These are phyloP conservation scores for Gossypium arboreum DNA, from an alignment of 345 rosid species.

Conservation along the genomic window DNA sequence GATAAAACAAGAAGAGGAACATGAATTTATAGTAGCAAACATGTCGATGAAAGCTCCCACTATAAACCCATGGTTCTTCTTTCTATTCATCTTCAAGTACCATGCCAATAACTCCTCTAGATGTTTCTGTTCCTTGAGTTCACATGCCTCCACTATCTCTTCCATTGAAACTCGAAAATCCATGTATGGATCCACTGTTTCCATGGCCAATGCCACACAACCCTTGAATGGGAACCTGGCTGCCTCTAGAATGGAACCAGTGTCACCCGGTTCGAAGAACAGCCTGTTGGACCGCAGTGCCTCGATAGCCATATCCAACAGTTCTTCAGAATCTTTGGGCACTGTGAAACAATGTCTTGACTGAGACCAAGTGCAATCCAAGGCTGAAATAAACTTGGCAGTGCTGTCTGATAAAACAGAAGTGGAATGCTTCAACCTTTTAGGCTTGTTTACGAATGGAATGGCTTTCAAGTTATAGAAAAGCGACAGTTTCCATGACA, in stretches of 20 bases:
- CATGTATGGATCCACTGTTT: slow-evolving; percentile 41
- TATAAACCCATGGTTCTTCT: slow-evolving; percentile 43
- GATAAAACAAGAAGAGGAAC: slow-evolving; percentile 2
- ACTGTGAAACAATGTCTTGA: slow-evolving; percentile 1
- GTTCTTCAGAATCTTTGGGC: neutral
- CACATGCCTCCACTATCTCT: slow-evolving; percentile 46
- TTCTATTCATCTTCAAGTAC: slow-evolving; percentile 45
- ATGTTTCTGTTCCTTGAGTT: slow-evolving; percentile 33
- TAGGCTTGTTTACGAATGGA: slow-evolving; percentile 5
- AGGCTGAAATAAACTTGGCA: slow-evolving; percentile 2
- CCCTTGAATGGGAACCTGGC: slow-evolving; percentile 25
- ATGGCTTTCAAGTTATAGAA: neutral
- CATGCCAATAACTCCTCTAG: slow-evolving; percentile 42
- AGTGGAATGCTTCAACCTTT: neutral
- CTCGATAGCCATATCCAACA: slow-evolving; percentile 15
- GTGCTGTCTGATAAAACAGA: neutral
- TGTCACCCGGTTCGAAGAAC: slow-evolving; percentile 19
- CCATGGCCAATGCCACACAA: slow-evolving; percentile 32
- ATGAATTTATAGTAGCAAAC: slow-evolving; percentile 19
- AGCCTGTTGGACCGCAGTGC: slow-evolving; percentile 35
- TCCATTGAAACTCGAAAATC: slow-evolving; percentile 48
- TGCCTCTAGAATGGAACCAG: slow-evolving; percentile 12
- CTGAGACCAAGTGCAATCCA: neutral
- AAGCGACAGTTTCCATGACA: slow-evolving; percentile 11
- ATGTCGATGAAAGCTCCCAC: slow-evolving; percentile 46